Percentiles rank a stretch among this genome's conserved stretches.
phyloP scores from a whole-genome alignment of 139 green algal species.

The Gonium pectorale region DNA sequence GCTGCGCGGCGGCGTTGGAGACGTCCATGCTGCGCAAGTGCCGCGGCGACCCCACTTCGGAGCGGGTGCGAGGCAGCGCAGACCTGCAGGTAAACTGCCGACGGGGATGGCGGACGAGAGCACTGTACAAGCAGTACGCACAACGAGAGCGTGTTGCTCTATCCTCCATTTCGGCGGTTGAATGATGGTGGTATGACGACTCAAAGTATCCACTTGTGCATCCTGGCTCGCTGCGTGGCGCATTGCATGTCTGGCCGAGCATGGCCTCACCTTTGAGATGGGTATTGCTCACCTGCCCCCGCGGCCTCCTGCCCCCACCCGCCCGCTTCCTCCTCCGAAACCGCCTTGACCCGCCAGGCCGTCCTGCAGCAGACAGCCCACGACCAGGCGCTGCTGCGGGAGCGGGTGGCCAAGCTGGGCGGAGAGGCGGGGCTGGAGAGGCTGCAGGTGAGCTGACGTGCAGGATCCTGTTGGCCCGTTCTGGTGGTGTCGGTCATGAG shows the following conservation, averaged over 20 bases:
- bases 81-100: slow-evolving; percentile 74
- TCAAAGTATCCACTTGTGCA: too few species aligned
- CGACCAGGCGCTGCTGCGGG: slow-evolving; percentile 82
- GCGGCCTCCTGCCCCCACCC: neutral
- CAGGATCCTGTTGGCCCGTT: too few species aligned
- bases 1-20: slow-evolving; percentile 62
- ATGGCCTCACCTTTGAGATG: too few species aligned
- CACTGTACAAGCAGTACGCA: too few species aligned
- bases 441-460: slow-evolving; percentile 58
- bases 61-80: slow-evolving; percentile 35
- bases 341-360: slow-evolving; percentile 50
- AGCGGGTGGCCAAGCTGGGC: slow-evolving; percentile 74
- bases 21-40: slow-evolving; percentile 59
- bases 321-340: neutral
- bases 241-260: too few species aligned
- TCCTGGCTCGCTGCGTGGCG: too few species aligned
- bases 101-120: too few species aligned
- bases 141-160: too few species aligned
- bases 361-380: slow-evolving; percentile 72
- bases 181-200: too few species aligned
- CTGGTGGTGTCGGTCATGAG: too few species aligned
- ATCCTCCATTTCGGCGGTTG: too few species aligned
- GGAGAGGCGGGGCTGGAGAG: slow-evolving; percentile 70
- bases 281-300: neutral
- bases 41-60: slow-evolving; percentile 27